Conservation (phyloP, 306 rosid species). For the Acacia confusa region DNA sequence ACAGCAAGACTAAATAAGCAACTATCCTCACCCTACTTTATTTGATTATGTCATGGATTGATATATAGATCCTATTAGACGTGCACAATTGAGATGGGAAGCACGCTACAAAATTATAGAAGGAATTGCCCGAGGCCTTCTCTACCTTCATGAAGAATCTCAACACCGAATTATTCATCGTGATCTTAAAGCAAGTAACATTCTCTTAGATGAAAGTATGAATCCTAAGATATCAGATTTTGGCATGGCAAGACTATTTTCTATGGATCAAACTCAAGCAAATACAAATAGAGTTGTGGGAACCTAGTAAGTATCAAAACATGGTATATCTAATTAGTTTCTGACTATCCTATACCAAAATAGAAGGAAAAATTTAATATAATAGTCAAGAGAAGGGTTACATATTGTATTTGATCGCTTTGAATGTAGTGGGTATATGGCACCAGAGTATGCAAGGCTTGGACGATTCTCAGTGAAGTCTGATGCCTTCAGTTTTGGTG, state of each 20-base stretch:
- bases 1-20: neutral
- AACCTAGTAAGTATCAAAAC: constrained; percentile 36
- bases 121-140: constrained; percentile 42
- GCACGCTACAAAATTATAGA: constrained; percentile 34
- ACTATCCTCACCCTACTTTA: neutral
- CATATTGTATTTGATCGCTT: neutral
- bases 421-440: constrained; percentile 59
- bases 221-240: constrained; percentile 54
- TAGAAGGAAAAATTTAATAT: neutral
- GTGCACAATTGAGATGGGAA: constrained; percentile 35
- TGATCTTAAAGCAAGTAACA: constrained; percentile 50
- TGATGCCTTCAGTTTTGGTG: constrained; percentile 55
- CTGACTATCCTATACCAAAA: neutral
- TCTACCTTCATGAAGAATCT: constrained; percentile 58
- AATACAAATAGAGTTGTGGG: constrained; percentile 40
- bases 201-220: constrained; percentile 40
- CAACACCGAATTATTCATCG: constrained; percentile 42
- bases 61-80: constrained; percentile 33
- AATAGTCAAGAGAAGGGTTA: constrained; percentile 3
- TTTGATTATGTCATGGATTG: neutral
- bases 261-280: constrained; percentile 33
- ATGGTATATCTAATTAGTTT: neutral
- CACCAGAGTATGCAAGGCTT: constrained; percentile 48
- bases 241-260: constrained; percentile 45
- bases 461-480: constrained; percentile 46